These are phyloP conservation scores for Dalbergia cultrata DNA, from an alignment of 306 rosid genomes.

Conservation along the genomic window DNA sequence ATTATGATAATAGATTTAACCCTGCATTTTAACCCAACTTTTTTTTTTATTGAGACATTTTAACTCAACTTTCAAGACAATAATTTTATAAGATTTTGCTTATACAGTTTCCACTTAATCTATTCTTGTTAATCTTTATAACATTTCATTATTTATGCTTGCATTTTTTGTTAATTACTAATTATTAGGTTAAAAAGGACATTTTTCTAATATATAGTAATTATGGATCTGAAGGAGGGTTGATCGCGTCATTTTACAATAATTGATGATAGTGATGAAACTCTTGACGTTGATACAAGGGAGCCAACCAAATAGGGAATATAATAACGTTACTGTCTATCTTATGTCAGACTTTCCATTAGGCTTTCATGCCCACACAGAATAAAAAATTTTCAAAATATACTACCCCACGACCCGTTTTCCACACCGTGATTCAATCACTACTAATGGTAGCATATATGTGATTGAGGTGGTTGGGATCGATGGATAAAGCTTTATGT, in stretches of 20 bases:
- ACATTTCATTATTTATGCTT: no score
- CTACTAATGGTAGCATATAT: neutral
- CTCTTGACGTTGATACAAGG: neutral
- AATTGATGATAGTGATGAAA: neutral
- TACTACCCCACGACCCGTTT: neutral
- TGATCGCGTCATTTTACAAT: neutral
- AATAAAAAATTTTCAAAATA: neutral
- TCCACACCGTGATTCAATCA: neutral
- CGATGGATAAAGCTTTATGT: neutral
- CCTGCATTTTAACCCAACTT: no score
- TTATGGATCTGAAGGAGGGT: neutral
- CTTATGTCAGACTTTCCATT: neutral
- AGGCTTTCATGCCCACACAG: neutral
- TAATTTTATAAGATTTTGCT: no score
- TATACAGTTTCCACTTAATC: no score
- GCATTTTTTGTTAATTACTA: no score
- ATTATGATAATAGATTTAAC: no score
- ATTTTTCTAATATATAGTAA: neutral
- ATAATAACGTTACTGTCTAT: neutral
- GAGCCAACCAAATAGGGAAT: neutral
- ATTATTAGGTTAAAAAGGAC: no score
- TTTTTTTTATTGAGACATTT: no score
- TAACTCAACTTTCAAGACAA: no score
- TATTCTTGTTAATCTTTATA: no score
- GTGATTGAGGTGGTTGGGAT: neutral